These are phyloP conservation scores for Suhomyces maxii DNA, from an alignment of 1,139 yeast species.

Conservation along the genomic window DNA sequence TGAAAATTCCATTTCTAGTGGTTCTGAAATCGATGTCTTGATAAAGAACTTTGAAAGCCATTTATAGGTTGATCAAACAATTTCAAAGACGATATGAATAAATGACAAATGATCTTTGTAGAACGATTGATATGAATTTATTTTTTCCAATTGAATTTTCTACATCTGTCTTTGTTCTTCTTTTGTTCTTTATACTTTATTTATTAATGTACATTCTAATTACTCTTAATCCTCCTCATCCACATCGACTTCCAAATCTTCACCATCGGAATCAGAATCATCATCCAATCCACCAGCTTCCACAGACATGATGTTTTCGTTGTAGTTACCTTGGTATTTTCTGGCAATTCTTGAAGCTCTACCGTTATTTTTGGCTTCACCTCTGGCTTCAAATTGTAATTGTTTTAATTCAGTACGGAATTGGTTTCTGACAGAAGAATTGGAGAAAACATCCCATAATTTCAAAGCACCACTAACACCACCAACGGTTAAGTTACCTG, in stretches of 20 bases:
- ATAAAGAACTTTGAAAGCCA: constrained; percentile 27
- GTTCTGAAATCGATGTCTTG: constrained; percentile 35
- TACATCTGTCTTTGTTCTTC: neutral
- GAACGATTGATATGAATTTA: too few species aligned
- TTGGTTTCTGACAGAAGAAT: constrained; percentile 70
- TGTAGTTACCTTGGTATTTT: constrained; percentile 54
- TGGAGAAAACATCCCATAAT: constrained; percentile 90
- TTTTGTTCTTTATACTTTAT: neutral
- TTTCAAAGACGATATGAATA: neutral
- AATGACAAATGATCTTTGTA: neutral
- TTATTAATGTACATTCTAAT: neutral
- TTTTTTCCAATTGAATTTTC: neutral
- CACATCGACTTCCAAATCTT: constrained; percentile 35
- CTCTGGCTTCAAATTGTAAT: constrained; percentile 57
- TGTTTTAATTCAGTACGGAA: constrained; percentile 59
- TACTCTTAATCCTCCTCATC: constrained; percentile 17
- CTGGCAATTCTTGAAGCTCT: constrained; percentile 72
- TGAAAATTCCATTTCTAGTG: constrained; percentile 39
- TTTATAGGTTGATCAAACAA: constrained; percentile 1
- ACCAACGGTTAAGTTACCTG: constrained; percentile 82
- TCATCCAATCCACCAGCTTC: constrained; percentile 60
- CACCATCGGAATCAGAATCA: constrained; percentile 59
- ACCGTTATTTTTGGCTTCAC: constrained; percentile 54
- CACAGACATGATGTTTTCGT: constrained; percentile 59
- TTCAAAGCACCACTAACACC: constrained; percentile 85